phyloP scores from a whole-genome alignment of 2,329 filamentous ascomycete genomes.

The Daldinia sp. region DNA sequence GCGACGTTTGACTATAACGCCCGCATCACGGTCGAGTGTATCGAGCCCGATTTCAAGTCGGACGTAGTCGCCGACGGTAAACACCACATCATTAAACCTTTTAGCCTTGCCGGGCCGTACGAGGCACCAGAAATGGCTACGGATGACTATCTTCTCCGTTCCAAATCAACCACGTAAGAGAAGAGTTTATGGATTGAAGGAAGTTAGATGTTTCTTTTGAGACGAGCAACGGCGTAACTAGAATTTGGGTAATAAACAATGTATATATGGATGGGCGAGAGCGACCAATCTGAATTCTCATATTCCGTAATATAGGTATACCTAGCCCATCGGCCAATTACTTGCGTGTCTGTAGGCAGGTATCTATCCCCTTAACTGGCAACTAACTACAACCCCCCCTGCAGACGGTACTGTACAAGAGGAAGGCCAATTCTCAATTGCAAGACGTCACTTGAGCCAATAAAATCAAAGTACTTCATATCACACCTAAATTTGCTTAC shows the following conservation, averaged over 20 bases:
- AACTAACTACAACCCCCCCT: too few species aligned
- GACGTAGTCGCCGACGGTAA: conserved; percentile 41
- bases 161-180: neutral
- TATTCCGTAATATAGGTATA: too few species aligned
- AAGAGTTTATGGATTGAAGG: neutral
- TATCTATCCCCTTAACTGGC: too few species aligned
- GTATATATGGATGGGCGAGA: neutral
- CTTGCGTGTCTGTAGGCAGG: neutral
- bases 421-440: too few species aligned
- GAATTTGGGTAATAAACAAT: neutral
- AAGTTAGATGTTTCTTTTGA: neutral
- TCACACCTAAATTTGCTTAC: too few species aligned
- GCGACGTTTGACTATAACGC: conserved; percentile 45
- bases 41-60: conserved; percentile 28
- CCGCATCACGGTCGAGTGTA: conserved; percentile 45
- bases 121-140: conserved; percentile 18
- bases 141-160: conserved; percentile 8
- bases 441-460: too few species aligned
- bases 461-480: too few species aligned
- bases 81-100: conserved; percentile 23
- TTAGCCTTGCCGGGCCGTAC: conserved; percentile 40
- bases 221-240: neutral
- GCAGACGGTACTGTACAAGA: too few species aligned
- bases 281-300: neutral
- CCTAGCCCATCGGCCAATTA: neutral